These are phyloP conservation scores for Xylaria nigripes DNA, from an alignment of 495 filamentous ascomycete genomes.

Conservation along the genomic window DNA sequence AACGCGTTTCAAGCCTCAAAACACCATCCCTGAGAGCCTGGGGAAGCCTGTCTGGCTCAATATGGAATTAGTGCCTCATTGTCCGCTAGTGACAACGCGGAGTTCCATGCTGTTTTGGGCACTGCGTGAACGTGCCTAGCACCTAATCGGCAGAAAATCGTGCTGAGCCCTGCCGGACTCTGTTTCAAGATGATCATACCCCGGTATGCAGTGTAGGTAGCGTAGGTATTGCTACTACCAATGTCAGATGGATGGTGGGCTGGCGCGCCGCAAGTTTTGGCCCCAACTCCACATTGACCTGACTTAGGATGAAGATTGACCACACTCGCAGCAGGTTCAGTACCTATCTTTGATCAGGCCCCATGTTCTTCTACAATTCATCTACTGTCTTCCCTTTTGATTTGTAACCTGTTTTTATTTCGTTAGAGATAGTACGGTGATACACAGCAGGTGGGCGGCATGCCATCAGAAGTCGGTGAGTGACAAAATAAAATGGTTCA, in stretches of 20 bases:
- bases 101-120: not conserved
- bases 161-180: not conserved
- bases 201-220: not conserved
- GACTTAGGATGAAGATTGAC: not conserved
- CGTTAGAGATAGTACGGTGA: not conserved
- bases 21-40: not conserved
- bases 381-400: too few relatives aligned
- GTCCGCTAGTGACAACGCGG: not conserved
- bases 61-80: not conserved
- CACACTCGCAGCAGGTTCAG: not conserved
- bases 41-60: constrained; percentile 4
- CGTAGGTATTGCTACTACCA: not conserved
- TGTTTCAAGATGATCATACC: not conserved
- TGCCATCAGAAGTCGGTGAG: constrained; percentile 10
- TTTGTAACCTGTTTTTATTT: not conserved
- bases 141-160: not conserved
- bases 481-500: not conserved
- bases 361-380: too few relatives aligned
- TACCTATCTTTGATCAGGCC: not conserved
- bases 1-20: constrained; percentile 6
- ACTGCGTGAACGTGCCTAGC: not conserved
- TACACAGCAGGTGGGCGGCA: not conserved
- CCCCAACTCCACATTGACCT: constrained; percentile 4
- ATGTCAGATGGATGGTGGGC: not conserved
- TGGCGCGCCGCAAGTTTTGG: not conserved